Conservation (phyloP, 371 early-diverging fungal genomes). For the Thermomucor indicae-seudaticae region DNA sequence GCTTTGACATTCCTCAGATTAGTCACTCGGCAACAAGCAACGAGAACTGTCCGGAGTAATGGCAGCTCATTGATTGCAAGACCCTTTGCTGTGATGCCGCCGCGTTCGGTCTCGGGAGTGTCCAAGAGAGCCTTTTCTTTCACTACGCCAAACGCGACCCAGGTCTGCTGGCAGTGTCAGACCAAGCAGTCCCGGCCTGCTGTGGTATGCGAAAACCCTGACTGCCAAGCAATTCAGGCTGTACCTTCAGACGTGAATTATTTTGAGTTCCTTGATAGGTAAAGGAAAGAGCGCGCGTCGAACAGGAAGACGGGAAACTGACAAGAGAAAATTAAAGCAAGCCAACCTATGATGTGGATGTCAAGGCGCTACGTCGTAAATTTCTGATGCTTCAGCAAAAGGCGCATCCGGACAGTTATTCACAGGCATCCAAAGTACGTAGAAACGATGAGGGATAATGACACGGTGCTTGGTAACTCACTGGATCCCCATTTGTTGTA, state of each 20-base stretch:
- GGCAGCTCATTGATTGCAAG: too few species aligned
- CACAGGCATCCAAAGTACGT: constrained; percentile 62
- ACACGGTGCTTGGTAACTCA: not conserved
- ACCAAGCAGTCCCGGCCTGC: constrained; percentile 9
- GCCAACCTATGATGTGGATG: constrained; percentile 62
- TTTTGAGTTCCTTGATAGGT: constrained; percentile 54
- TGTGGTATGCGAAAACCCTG: constrained; percentile 50
- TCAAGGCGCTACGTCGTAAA: constrained; percentile 51
- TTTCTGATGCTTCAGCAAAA: constrained; percentile 78
- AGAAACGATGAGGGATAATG: not conserved
- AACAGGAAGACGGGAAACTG: too few species aligned
- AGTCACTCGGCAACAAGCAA: too few species aligned
- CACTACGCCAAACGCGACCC: too few species aligned
- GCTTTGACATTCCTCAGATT: too few species aligned
- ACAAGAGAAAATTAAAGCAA: constrained; percentile 10
- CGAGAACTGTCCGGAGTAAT: too few species aligned
- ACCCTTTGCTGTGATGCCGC: too few species aligned
- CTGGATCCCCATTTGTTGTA: not conserved
- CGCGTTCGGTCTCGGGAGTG: too few species aligned
- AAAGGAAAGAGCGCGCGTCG: too few species aligned
- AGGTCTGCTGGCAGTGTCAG: constrained; percentile 8
- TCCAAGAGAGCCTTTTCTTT: too few species aligned
- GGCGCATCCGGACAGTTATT: constrained; percentile 85
- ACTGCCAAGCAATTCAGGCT: constrained; percentile 69
- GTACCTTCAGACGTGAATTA: constrained; percentile 58